Base-by-base conservation (phyloP, 371 early-diverging fungal genomes). In the Chytridium lagenaria region DNA sequence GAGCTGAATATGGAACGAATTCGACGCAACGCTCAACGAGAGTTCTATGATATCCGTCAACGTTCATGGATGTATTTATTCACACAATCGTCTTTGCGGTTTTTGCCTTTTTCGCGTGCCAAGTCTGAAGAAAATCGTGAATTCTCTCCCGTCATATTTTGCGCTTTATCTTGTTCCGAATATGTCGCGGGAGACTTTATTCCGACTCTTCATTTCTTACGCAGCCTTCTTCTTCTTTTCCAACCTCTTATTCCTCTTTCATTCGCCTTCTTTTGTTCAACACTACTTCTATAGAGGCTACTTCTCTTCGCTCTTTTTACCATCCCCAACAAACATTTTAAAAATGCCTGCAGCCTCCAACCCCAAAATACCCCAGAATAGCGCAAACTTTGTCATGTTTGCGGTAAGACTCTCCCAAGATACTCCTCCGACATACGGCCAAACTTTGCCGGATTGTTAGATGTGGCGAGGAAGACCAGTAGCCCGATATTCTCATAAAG, bases 221-320 rank as follows among this genome's bases (percentile, higher is more conserved):
- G n/a, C n/a, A n/a, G n/a, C 15, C 28, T 55, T 72, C 22, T 38
- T 55, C 67, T 72, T 72, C 72, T 72, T 72, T n/a, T 64, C 65
- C 72, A 72, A 66, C 23, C 72, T 40, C 22, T 64, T 49, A 36
- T 72, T 72, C 52, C 59, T 44, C 65, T 72, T 38, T 64, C 72
- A 10, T 72, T 66, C 1, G 61, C 72, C 65, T 50, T 66, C 72
- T 66, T 72, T 34, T 72, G 40, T 5, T 64, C 63, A 5, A 23
- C 65, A n/a, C n/a, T 7, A 55, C 23, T 1, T 33, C 67, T 3
- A 55, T 52, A 15, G 36, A 26, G n/a, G 67, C 51, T 28, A 72
- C 39, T 22, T 61, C 72, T 61, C 71, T 50, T 37, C 28, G 34
- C 52, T 61, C 38, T 64, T 51, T 28, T 66, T 59, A 1, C 34